Percentiles rank a stretch among this genome's conserved stretches.
Evolutionary conservation across 2,329 filamentous ascomycete species (phyloP).

Genomic region (Fusarium nanum): DNA sequence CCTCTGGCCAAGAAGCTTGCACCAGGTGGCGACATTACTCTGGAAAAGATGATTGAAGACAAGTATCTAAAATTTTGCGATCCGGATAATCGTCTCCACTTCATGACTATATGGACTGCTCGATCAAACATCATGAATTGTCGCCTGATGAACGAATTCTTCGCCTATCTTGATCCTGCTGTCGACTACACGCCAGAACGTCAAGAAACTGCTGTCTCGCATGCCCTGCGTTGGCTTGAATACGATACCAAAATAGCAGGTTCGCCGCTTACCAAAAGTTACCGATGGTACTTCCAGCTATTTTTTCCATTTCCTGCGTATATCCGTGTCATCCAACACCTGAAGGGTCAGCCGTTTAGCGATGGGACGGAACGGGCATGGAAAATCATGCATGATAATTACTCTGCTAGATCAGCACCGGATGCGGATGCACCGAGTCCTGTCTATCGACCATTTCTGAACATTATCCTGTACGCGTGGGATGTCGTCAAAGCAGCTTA

Average conservation of each 20-base stretch:
- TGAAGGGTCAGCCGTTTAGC: conserved; percentile 33
- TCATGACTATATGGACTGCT: conserved; percentile 54
- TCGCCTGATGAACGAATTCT: conserved; percentile 62
- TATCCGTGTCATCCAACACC: conserved; percentile 52
- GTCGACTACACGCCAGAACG: conserved; percentile 44
- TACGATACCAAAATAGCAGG: conserved; percentile 51
- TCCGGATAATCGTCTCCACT: conserved; percentile 54
- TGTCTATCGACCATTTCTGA: neutral
- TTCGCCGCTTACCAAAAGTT: conserved; percentile 50
- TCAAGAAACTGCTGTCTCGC: conserved; percentile 46
- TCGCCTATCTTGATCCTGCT: conserved; percentile 39
- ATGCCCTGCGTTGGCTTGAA: conserved; percentile 52
- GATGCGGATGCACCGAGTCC: neutral
- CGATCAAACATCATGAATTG: conserved; percentile 60
- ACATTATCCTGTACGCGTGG: conserved; percentile 3
- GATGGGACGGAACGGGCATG: neutral
- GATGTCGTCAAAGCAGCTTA: neutral
- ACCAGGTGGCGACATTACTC: conserved; percentile 36
- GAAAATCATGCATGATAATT: conserved; percentile 12
- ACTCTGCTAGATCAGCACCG: neutral
- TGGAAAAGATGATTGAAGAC: conserved; percentile 58
- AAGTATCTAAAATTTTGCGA: conserved; percentile 59
- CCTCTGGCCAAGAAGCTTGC: conserved; percentile 40
- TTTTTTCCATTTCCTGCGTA: conserved; percentile 58
- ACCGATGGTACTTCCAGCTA: conserved; percentile 52